A percentile compares a stretch with the other conserved stretches of the same genome.
These are phyloP conservation scores for Russula foetens DNA, from an alignment of 768 basidiomycete genomes.

Conservation along the genomic window DNA sequence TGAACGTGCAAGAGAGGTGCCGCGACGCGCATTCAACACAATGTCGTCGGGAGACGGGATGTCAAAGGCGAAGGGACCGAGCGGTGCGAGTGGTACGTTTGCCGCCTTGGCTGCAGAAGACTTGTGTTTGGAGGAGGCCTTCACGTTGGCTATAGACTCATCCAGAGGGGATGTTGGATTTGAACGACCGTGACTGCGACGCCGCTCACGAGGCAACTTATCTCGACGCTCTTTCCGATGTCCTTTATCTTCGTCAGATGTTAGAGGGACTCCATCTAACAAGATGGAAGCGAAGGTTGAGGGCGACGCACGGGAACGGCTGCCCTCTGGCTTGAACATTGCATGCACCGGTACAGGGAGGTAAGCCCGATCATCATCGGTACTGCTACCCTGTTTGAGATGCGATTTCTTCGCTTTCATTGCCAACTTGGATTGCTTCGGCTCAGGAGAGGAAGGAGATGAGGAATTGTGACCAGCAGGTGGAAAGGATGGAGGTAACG, in stretches of 20 bases:
- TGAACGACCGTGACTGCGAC: conserved; percentile 2
- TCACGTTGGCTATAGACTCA: conserved; percentile 7
- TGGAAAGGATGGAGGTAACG: conserved; percentile 22
- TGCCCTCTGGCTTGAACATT: conserved; percentile 48
- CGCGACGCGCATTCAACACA: conserved; percentile 71
- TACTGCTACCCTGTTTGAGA: conserved; percentile 32
- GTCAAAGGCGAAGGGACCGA: conserved; percentile 54
- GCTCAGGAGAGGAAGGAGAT: conserved; percentile 24
- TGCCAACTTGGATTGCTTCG: conserved; percentile 64
- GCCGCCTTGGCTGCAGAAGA: neutral
- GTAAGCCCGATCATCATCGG: conserved; percentile 33
- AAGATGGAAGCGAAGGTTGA: conserved; percentile 52
- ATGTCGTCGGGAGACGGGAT: conserved; percentile 89
- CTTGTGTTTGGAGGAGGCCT: conserved; percentile 10
- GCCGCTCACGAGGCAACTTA: conserved; percentile 10
- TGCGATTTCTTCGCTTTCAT: conserved; percentile 61
- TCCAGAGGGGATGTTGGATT: neutral
- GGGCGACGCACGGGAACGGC: conserved; percentile 61
- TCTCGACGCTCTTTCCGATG: conserved; percentile 14
- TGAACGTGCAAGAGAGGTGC: conserved; percentile 46
- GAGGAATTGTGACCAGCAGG: conserved; percentile 10
- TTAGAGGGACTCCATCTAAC: conserved; percentile 15
- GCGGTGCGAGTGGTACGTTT: conserved; percentile 7
- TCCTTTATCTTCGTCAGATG: conserved; percentile 19
- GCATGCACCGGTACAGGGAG: conserved; percentile 36